These are phyloP conservation scores for Ophiobolus disseminans DNA, from an alignment of 2,329 filamentous ascomycete species.

Conservation along the genomic window DNA sequence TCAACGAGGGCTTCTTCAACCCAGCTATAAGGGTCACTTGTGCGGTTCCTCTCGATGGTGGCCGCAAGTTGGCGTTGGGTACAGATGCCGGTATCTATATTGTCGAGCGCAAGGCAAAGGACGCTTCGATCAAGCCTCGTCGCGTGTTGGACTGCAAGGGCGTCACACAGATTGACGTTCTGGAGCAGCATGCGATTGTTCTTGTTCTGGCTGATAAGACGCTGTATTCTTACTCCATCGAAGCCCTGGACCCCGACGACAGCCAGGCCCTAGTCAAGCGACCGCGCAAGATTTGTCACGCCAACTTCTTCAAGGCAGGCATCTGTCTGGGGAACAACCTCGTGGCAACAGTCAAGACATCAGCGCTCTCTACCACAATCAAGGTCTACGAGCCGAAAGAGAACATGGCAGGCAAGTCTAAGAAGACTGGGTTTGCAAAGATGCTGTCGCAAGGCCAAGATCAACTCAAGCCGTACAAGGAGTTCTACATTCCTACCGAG, in stretches of 20 bases:
- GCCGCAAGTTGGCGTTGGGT: constrained; percentile 90
- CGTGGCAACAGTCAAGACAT: constrained; percentile 96
- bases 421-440: constrained; percentile 92
- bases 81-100: constrained; percentile 95
- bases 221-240: constrained; percentile 84
- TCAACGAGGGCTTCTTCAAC: constrained; percentile 90
- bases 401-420: constrained; percentile 89
- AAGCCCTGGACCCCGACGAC: constrained; percentile 85
- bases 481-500: constrained; percentile 98
- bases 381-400: constrained; percentile 99
- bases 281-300: constrained; percentile 95
- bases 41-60: constrained; percentile 92
- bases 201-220: constrained; percentile 94
- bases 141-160: constrained; percentile 84
- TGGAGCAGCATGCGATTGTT: constrained; percentile 93
- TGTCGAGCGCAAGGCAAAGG: constrained; percentile 87
- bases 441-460: constrained; percentile 95
- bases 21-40: constrained; percentile 90
- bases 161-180: constrained; percentile 93
- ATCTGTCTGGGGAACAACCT: constrained; percentile 93
- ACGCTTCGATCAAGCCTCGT: constrained; percentile 73
- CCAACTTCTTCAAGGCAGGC: constrained; percentile 97
- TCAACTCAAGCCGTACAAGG: constrained; percentile 81
- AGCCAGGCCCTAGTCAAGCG: constrained; percentile 76
- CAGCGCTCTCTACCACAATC: constrained; percentile 90